Conservation (phyloP, 306 rosid genomes). For the Potentilla sterilis region DNA sequence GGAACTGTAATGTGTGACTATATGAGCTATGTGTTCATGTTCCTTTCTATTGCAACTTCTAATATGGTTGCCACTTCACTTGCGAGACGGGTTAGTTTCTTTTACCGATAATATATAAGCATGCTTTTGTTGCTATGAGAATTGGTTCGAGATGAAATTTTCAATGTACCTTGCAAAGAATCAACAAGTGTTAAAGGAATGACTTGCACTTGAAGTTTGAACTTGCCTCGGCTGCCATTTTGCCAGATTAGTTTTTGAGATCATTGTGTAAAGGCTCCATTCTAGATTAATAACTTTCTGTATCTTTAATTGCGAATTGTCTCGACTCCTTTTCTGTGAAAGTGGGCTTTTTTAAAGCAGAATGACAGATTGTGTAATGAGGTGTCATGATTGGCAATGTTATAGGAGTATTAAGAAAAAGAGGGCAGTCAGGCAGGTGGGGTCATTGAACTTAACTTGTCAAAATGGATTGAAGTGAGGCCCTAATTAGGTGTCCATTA, state of each 20-base stretch:
- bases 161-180: not conserved
- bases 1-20: conserved; percentile 86
- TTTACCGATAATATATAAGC: not conserved
- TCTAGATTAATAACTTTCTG: not conserved
- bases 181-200: not conserved
- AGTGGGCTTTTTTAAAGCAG: not conserved
- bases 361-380: not conserved
- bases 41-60: conserved; percentile 87
- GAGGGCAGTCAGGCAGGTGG: not conserved
- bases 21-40: conserved; percentile 79
- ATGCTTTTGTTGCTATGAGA: not conserved
- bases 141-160: not conserved
- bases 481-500: not conserved
- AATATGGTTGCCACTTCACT: conserved; percentile 96
- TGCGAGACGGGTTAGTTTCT: conserved; percentile 61
- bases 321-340: not conserved
- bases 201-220: not conserved
- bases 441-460: not conserved
- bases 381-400: not conserved
- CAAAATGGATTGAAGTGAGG: not conserved
- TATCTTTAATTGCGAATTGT: not conserved
- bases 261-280: not conserved
- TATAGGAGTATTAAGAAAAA: not conserved
- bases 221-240: not conserved
- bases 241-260: not conserved